Percentiles rank a stretch among this genome's conserved stretches.
These are phyloP conservation scores for Dimargaris cristalligena DNA, from an alignment of 192 early-diverging fungal genomes.

Conservation along the genomic window DNA sequence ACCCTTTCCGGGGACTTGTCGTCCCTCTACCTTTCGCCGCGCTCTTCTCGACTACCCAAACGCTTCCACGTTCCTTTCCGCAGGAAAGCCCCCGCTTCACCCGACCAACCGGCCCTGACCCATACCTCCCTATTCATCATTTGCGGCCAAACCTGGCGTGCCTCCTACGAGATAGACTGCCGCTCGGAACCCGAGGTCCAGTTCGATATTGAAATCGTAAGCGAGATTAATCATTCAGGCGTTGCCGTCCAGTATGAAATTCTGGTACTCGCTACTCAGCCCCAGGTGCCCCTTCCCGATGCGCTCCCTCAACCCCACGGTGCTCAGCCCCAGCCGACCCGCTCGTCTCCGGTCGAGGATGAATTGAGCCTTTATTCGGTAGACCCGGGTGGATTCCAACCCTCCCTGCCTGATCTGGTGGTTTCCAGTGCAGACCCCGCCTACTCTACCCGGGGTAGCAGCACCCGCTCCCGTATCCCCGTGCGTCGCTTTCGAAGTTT, in stretches of 20 bases:
- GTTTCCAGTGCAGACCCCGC: too few relatives aligned
- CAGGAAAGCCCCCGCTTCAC: neutral
- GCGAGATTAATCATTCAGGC: constrained; percentile 2
- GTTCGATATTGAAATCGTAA: constrained; percentile 4
- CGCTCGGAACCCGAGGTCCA: neutral
- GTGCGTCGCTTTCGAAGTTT: too few relatives aligned
- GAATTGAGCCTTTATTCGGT: too few relatives aligned
- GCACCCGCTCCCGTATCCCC: too few relatives aligned
- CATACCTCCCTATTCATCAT: constrained; percentile 6
- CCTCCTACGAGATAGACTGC: neutral
- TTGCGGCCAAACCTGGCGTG: constrained; percentile 2
- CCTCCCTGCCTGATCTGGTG: too few relatives aligned
- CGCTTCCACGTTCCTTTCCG: neutral
- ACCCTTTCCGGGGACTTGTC: neutral
- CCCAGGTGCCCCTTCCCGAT: too few relatives aligned
- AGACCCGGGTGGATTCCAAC: too few relatives aligned
- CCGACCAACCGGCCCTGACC: neutral
- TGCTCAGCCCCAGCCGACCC: too few relatives aligned
- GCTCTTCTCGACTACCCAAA: neutral
- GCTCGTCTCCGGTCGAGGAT: too few relatives aligned
- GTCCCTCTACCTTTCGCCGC: neutral
- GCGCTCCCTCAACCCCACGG: too few relatives aligned
- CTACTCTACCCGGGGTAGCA: too few relatives aligned
- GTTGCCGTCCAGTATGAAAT: neutral
- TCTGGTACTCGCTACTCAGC: neutral